Base-by-base conservation (phyloP, 441 rosid species). In the Croton setiger region DNA sequence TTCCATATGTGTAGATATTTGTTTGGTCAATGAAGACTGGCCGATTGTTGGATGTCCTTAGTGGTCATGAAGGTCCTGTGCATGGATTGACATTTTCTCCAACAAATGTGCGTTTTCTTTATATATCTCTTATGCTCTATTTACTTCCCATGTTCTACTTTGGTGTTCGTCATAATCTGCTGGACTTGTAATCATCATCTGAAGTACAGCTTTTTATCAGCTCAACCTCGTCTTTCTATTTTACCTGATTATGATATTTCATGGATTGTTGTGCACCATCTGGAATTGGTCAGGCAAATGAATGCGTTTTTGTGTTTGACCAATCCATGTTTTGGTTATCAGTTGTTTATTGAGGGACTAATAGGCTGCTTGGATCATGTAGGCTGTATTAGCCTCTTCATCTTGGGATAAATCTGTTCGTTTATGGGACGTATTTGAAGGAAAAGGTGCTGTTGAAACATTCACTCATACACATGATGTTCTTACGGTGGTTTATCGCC, bases 1-100 rank as follows among this genome's bases (percentile, higher is more conserved):
- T 57, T 33, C 66, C 64, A 60, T 65, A 20, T 64, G 36, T 44
- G 53, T 81, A 94, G 99, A 90, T 94, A 70, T 92, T 92, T 79
- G 97, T 95, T 71, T 92, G 99, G 98, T 95, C 99, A 33, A 92
- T 90, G 98, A 95, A 92, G 87, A 95, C 96, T 0, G 93, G 96
- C 66, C 92, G 93, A 59, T 85, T 95, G 73, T 84, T 92, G 85
- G 99, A 95, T 75, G 79, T 90, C 69, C 88, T 95, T 47, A 88
- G 93, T 44, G 97, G 95, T 76, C 99, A 95, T 83, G 99, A 88
- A 85, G 98, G 98, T 71, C 99, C 99, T 0, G 99, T 95, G 75
- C 98, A 92, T 70, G 98, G 98, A 7, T 72, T 95, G 82, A 82
- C 76, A 82, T 95, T 91, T 82, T 95, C 99, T 80, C 93, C 97